Evolutionary conservation across 495 filamentous ascomycete species (phyloP), one percentile per base, ranked within the genome.

Genomic region (Penicillium nucicola): DNA sequence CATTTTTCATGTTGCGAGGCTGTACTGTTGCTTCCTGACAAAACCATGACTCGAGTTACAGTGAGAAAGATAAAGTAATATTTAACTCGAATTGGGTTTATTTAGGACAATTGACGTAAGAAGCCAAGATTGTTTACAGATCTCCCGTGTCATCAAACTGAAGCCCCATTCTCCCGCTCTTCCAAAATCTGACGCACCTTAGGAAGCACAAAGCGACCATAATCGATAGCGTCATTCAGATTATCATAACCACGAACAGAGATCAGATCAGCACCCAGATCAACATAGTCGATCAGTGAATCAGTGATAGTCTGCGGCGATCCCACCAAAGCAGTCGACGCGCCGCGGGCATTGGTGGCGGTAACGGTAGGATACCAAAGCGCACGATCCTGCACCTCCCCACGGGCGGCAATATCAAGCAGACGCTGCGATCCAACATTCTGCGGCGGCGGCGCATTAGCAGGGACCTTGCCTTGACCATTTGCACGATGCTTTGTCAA

Each of bases 301-400:
- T 77, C 74, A 1, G 57, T 60, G 37, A 81, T 67, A 1, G 77
- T 81, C 62, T 75, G 57, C 9, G 57, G 55, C 10, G 74, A 75
- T 3, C 78, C 78, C 5, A 81, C 78, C 41, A 81, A 58, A 9
- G 78, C 78, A 2, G 78, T 81, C 7, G 76, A 78, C n/a, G 78
- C 78, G 4, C 78, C 78, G 10, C 75, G 65, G 9, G 78, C 78
- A 56, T 75, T 76, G 1, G 78, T 79, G 9, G 77, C 77, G 33
- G 74, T 78, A 10, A 79, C 78, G 13, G 78, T 79, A 5, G 77
- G 77, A 55, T 79, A 81, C 77, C 78, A 81, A 23, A 79, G 62
- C 17, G 76, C 77, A 12, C 77, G 75, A 52, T 81, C 78, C 52
- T 79, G 78, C 6, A 79, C 74, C 45, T 79, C 77, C 1, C 78